phyloP scores from a whole-genome alignment of 164 flowering plant species.

The Sedum album region DNA sequence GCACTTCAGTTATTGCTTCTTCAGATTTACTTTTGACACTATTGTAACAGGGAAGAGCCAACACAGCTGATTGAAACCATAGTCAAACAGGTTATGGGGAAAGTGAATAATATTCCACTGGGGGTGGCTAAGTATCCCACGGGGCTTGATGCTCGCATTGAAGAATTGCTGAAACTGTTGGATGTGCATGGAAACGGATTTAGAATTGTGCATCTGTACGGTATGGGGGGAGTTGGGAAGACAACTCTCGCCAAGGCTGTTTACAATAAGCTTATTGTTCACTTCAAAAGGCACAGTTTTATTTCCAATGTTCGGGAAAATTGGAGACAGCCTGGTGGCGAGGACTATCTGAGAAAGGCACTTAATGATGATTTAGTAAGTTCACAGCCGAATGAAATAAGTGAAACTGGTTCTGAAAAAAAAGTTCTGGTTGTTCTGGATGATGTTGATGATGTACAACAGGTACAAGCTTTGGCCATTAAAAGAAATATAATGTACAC shows the following conservation, averaged over 20 bases:
- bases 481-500: constrained; percentile 17
- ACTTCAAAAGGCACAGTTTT: constrained; percentile 28
- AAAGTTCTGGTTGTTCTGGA: constrained; percentile 32
- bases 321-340: constrained; percentile 11
- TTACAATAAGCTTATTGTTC: constrained; percentile 26
- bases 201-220: constrained; percentile 26
- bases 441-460: constrained; percentile 30
- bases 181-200: constrained; percentile 19
- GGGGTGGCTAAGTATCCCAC: constrained; percentile 26
- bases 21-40: background rate
- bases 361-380: constrained; percentile 16
- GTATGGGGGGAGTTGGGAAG: constrained; percentile 47
- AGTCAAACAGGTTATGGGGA: constrained; percentile 23
- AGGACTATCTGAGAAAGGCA: constrained; percentile 17
- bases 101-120: constrained; percentile 29
- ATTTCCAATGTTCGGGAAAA: constrained; percentile 28
- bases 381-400: background rate
- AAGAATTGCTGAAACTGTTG: constrained; percentile 17
- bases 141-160: constrained; percentile 30
- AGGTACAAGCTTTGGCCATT: constrained; percentile 22
- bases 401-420: constrained; percentile 10
- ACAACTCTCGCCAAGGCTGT: constrained; percentile 47
- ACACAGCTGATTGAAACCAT: constrained; percentile 17
- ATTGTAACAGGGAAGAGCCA: constrained; percentile 26
- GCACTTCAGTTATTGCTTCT: too few species aligned